Evolutionary conservation across 176 grass and related monocot genomes (phyloP), one percentile per base, ranked within the genome.

Genomic region (Luzula sylvatica): DNA sequence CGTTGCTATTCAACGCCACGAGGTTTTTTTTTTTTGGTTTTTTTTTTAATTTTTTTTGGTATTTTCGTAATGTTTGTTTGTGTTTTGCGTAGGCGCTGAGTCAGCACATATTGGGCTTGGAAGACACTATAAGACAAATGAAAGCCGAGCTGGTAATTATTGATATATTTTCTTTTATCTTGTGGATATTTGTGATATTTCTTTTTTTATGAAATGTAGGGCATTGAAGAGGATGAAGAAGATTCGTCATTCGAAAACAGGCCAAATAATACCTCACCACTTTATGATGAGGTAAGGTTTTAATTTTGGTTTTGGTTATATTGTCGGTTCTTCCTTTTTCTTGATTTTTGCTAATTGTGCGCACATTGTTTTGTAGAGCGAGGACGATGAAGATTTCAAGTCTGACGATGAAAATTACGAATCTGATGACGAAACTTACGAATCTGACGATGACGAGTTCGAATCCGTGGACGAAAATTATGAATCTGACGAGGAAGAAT

Each of bases 1-100:
- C 24, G 65, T 89, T 66, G 90, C 90, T 56, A 96, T 96, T 70
- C 90, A 96, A 61, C 84, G 90, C n/a, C 84, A 96, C 76, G 90
- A 96, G 74, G 90, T 96, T 76, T 59, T 56, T 73, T 75, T 62
- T 16, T 7, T 45, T 45, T 45, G 23, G 28, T 43, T 22, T 8
- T 46, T 15, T 11, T 21, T 42, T 23, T 29, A 1, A 17, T 53
- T 25, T 30, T 13, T 46, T 50, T 46, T 44, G 28, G 15, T 20
- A 56, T 26, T 2, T 15, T 29, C 15, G 14, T 29, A 20, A 42
- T 53, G 13, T 25, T 46, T 13, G 28, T 47, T 43, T 4, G 29
- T 32, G 8, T 32, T 50, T 42, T 22, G 46, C 65, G 67, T 80
- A 96, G 90, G 90, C 90, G 38, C 90, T 96, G 27, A 82, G 90